These are phyloP conservation scores for Diphasiastrum complanatum DNA, from an alignment of 83 land plant species.

Conservation along the genomic window DNA sequence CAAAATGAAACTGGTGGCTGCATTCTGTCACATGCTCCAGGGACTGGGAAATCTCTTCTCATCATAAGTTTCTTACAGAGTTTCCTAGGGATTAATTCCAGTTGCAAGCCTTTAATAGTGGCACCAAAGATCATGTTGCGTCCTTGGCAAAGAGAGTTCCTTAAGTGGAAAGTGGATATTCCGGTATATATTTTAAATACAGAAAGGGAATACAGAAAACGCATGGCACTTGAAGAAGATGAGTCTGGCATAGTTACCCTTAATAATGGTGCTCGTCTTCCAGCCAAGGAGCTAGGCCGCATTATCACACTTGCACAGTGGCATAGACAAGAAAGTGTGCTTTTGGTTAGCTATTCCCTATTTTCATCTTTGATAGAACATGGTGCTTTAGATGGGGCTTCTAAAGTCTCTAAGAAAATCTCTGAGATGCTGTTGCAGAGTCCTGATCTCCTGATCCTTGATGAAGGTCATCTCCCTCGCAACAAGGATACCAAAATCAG, in stretches of 20 bases:
- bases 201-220: conserved; percentile 28
- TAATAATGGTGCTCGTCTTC: conserved; percentile 4
- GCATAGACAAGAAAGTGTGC: conserved; percentile 39
- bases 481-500: not conserved
- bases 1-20: conserved; percentile 49
- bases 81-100: conserved; percentile 40
- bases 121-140: conserved; percentile 61
- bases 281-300: conserved; percentile 10
- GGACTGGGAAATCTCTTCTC: conserved; percentile 75
- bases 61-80: conserved; percentile 49
- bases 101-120: conserved; percentile 53
- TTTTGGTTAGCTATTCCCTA: conserved; percentile 51
- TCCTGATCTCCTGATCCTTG: conserved; percentile 14
- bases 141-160: conserved; percentile 58
- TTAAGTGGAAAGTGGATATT: conserved; percentile 48
- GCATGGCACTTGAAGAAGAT: conserved; percentile 13
- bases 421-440: not conserved
- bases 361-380: conserved; percentile 36
- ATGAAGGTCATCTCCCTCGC: conserved; percentile 22
- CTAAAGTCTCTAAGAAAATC: not conserved
- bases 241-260: conserved; percentile 1
- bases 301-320: conserved; percentile 46
- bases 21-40: conserved; percentile 86
- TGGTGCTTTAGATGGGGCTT: not conserved
- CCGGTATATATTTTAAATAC: conserved; percentile 50